Percentiles rank a stretch among this genome's conserved stretches.
phyloP scores from a whole-genome alignment of 306 rosid genomes.

The Comarum palustre region DNA sequence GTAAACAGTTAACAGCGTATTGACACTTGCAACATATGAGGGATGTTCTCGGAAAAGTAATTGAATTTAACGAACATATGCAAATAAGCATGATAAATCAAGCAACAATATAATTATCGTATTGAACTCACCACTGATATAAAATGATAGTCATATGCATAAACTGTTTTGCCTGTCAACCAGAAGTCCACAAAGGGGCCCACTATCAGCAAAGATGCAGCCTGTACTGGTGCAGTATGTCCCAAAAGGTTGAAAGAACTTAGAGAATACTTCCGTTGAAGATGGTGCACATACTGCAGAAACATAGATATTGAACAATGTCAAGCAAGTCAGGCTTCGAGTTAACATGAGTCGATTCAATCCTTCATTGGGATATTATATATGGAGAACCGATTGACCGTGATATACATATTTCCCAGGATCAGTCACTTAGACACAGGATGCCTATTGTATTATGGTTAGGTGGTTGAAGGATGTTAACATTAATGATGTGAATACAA shows the following conservation, averaged over 20 bases:
- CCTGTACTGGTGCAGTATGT: conserved; percentile 78
- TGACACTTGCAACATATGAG: neutral
- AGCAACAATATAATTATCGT: neutral
- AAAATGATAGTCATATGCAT: conserved; percentile 41
- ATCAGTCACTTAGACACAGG: neutral
- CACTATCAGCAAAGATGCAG: conserved; percentile 47
- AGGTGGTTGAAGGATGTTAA: conserved; percentile 1
- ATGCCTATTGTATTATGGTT: neutral
- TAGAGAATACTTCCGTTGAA: conserved; percentile 70
- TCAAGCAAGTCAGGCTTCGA: conserved; percentile 3
- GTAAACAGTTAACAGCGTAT: neutral
- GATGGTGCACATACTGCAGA: conserved; percentile 69
- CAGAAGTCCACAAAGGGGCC: conserved; percentile 75
- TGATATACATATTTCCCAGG: neutral
- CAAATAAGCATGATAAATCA: conserved; percentile 11
- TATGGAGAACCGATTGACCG: neutral
- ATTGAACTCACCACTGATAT: conserved; percentile 47
- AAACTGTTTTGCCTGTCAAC: conserved; percentile 61
- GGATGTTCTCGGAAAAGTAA: neutral
- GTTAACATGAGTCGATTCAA: neutral
- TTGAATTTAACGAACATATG: neutral
- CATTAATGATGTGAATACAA: neutral
- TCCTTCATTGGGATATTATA: conserved; percentile 3
- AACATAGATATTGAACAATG: conserved; percentile 17
- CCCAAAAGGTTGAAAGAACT: conserved; percentile 75